These are phyloP conservation scores for Yamadazyma kanchanaburiensis DNA, from an alignment of 1,139 yeast species.

Conservation along the genomic window DNA sequence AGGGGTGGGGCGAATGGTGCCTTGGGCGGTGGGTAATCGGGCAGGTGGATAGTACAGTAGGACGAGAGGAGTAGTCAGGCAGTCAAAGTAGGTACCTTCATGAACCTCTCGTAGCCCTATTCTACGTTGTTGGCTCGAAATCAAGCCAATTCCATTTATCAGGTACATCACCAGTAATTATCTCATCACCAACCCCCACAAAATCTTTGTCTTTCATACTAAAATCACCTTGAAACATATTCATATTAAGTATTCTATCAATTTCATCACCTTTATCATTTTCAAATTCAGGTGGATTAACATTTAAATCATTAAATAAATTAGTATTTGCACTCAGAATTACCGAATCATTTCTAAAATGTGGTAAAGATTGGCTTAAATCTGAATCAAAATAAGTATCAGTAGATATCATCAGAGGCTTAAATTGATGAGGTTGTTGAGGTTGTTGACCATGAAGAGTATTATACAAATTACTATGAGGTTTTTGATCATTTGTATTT, in stretches of 20 bases:
- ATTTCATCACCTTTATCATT: conserved; percentile 29
- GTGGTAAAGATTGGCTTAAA: conserved; percentile 5
- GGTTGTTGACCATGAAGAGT: conserved; percentile 5
- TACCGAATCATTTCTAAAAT: conserved; percentile 15
- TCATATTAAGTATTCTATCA: conserved; percentile 39
- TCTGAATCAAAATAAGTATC: too few species aligned
- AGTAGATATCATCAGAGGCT: too few species aligned
- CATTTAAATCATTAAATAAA: conserved; percentile 20
- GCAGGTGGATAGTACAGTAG: too few species aligned
- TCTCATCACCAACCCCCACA: conserved; percentile 16
- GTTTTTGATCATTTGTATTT: conserved; percentile 11
- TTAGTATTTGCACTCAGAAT: conserved; percentile 22
- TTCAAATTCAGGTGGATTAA: conserved; percentile 7
- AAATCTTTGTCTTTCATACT: conserved; percentile 13
- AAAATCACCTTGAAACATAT: conserved; percentile 34
- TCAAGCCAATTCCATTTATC: conserved; percentile 30
- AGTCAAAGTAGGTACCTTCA: too few species aligned
- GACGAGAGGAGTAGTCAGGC: too few species aligned
- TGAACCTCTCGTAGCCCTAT: too few species aligned
- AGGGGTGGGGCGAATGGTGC: too few species aligned
- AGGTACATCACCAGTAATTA: conserved; percentile 8
- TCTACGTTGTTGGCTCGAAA: conserved; percentile 25
- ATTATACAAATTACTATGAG: conserved; percentile 6
- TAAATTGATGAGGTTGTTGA: conserved; percentile 3
- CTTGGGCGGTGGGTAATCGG: too few species aligned